Base-by-base conservation (phyloP, 225 moss, liverwort and hornwort species). In the Physcomitrellopsis africana region DNA sequence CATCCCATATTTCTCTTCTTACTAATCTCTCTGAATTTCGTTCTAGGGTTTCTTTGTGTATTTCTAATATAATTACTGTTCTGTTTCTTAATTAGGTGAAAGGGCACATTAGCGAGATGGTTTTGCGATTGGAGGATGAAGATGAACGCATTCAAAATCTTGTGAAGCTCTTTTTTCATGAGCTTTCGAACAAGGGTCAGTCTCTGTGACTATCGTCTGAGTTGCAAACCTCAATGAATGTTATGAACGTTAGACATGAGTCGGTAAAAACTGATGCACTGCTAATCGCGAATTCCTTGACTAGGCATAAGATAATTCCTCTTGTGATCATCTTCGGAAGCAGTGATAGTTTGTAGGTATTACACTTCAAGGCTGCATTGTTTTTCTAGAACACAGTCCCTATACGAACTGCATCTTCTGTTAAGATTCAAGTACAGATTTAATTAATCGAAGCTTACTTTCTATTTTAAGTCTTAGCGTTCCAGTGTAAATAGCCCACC, bases 61-160 rank as follows among this genome's bases (percentile, higher is more conserved):
- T 63, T 69, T 76, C 51, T 81, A 51, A 68, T 41, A 65, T 48
- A 24, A 9, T 64, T 53, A 48, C 48, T 65, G 63, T 52, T 72
- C 15, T 74, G 19, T 67, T 67, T 77, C 53, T 78, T 77, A 20
- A 66, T 68, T 76, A 99, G 99, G 99, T 99, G 80, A 99, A 95
- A 83, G 93, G 99, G n/a, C 92, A 93, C 74, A 92, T 99, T 65
- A 93, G 95, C 63, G 99, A 95, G 69, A 90, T 99, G 86, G 99
- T 93, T 62, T 82, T 99, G 80, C 90, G 92, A 59, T 59, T 99
- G 64, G 99, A 89, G 77, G 99, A 99, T 78, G 95, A 93, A 77
- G 95, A 99, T 80, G 86, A 89, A 59, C 90, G 95, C 60, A 95
- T 99, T 61, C 88, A 95, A 70, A 87, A 89, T 76, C 85, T 95